Base-by-base conservation (phyloP, 2,329 filamentous ascomycete species). In the Exophiala sideris region DNA sequence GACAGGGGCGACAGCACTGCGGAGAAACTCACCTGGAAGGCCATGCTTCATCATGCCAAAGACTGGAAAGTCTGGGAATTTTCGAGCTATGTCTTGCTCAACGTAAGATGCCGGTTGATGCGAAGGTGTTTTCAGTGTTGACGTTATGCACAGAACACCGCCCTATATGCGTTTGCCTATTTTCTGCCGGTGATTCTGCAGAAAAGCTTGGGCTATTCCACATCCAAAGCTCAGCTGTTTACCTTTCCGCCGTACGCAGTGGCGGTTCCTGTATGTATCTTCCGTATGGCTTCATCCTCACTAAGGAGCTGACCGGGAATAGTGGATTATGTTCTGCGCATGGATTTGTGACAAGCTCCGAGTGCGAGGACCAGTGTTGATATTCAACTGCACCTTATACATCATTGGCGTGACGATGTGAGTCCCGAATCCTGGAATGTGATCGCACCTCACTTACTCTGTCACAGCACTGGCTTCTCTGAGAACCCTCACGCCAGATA, bases 161-260 rank as follows among this genome's bases (percentile, higher is more conserved):
- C 50, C 6, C 20, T 47, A 10, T 52, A 52, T 21, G 50, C 50
- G 9, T 52, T 46, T 14, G 40, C 48, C 8, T 50, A 50, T 69
- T 91, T 91, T 66, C 72, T 91, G 5, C 88, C 89, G 5, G 81
- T 91, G 64, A 88, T 94, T 62, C 81, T 95, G 3, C 65, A 67
- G 8, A 60, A 70, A 18, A 78, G 79, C 16, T 80, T 91, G 75
- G 79, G 81, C 12, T 91, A 89, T 73, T 74, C 70, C 42, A 75
- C 85, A 3, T 84, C 78, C 5, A 74, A 75, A 48, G 76, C 86
- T 0, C 87, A 90, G 70, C 89, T 86, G 65, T 81, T 91, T 3
- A 78, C 86, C 3, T 86, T 88, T 0, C 86, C 86, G 0, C 85
- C 86, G 9, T 89, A 86, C 66, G 80, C 72, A 21, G 80, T 87